Evolutionary conservation across 495 filamentous ascomycete species (phyloP).

Genomic region (Pseudoneurospora amorphoporcata): DNA sequence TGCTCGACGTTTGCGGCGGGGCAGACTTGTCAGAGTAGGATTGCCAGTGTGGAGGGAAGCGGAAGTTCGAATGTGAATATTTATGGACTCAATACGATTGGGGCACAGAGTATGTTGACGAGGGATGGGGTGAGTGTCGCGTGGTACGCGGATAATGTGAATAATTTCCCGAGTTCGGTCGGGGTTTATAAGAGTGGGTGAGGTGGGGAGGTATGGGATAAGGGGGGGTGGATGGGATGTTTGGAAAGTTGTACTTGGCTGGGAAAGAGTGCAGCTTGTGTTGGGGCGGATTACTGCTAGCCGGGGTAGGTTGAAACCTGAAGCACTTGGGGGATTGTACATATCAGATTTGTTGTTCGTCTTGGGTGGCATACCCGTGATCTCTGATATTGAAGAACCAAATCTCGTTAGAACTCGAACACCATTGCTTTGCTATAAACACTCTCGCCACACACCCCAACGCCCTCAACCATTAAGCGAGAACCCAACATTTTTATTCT

Average conservation of each 20-base stretch:
- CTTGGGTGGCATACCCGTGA: neutral
- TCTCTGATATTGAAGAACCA: neutral
- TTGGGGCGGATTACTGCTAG: neutral
- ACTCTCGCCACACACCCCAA: neutral
- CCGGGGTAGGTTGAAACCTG: neutral
- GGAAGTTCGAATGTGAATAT: conserved; percentile 34
- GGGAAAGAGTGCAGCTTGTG: neutral
- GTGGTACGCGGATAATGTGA: conserved; percentile 35
- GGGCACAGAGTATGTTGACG: conserved; percentile 37
- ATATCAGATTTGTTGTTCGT: neutral
- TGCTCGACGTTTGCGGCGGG: conserved; percentile 34
- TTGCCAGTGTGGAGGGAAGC: conserved; percentile 39
- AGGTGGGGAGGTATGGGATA: neutral
- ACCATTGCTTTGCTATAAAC: neutral
- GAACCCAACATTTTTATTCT: conserved; percentile 48
- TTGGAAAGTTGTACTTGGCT: no score
- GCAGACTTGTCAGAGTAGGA: conserved; percentile 45
- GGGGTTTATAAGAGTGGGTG: conserved; percentile 31
- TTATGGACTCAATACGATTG: conserved; percentile 47
- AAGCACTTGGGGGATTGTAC: neutral
- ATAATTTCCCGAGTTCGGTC: conserved; percentile 35
- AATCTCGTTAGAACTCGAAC: neutral
- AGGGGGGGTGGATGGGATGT: no score
- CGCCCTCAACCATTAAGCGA: conserved; percentile 27
- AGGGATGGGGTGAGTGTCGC: conserved; percentile 28